Conservation (phyloP, 2,329 filamentous ascomycete species). For the Venturia nashicola region DNA sequence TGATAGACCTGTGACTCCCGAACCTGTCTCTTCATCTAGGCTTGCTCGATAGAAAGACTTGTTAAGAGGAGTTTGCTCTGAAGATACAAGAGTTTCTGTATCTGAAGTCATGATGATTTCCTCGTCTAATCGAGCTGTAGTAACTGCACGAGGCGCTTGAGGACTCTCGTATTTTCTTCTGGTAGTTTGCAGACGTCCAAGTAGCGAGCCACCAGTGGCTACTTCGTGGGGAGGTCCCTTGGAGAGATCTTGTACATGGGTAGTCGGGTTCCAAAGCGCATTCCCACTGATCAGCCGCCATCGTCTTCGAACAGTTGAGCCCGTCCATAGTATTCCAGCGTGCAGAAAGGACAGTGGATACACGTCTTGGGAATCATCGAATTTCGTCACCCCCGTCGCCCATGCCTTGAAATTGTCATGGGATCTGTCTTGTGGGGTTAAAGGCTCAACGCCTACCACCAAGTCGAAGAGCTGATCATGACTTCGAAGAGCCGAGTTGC, state of each 20-base stretch:
- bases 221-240: slow-evolving; percentile 7
- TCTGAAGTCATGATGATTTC: not conserved
- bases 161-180: not conserved
- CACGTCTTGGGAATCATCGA: slow-evolving; percentile 33
- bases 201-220: not conserved
- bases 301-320: slow-evolving; percentile 18
- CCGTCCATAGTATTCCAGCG: slow-evolving; percentile 19
- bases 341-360: slow-evolving; percentile 30
- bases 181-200: not conserved
- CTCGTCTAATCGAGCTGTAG: not conserved
- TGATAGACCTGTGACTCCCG: slow-evolving; percentile 13
- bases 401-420: slow-evolving; percentile 29
- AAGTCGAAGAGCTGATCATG: slow-evolving; percentile 19
- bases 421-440: not conserved
- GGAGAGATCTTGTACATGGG: slow-evolving; percentile 11
- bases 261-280: slow-evolving; percentile 10
- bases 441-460: slow-evolving; percentile 12
- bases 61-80: not conserved
- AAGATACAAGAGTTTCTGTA: slow-evolving; percentile 3
- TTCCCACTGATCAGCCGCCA: slow-evolving; percentile 20
- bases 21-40: slow-evolving; percentile 11
- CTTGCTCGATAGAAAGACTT: slow-evolving; percentile 12
- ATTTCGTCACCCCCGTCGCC: slow-evolving; percentile 29
- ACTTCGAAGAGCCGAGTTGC: slow-evolving; percentile 19
- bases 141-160: not conserved